Evolutionary conservation across 2,329 filamentous ascomycete species (phyloP).

Genomic region (Sarocladium oryzae): DNA sequence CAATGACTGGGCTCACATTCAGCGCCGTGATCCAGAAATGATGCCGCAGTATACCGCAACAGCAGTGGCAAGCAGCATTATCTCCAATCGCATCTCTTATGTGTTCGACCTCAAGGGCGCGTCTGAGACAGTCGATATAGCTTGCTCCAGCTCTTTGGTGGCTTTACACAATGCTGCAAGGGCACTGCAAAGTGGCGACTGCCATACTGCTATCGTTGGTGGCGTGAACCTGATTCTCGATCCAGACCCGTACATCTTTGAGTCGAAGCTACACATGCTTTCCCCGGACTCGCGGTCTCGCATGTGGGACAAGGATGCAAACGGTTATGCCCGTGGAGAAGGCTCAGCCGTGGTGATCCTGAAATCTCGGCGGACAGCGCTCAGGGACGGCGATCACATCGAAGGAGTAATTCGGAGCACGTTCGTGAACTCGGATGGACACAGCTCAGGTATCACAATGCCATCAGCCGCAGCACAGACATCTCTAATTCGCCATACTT

Average conservation of each 20-base stretch:
- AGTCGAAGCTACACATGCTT: constrained; percentile 1
- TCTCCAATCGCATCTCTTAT: constrained; percentile 13
- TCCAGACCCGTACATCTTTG: background rate
- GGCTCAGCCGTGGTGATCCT: constrained; percentile 52
- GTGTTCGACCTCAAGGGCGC: constrained; percentile 12
- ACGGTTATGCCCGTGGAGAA: constrained; percentile 60
- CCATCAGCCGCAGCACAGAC: constrained; percentile 47
- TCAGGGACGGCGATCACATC: constrained; percentile 51
- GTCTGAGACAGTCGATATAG: constrained; percentile 38
- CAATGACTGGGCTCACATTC: constrained; percentile 4
- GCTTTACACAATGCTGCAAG: constrained; percentile 34
- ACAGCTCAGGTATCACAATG: constrained; percentile 45
- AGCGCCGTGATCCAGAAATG: background rate
- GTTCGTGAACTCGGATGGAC: constrained; percentile 50
- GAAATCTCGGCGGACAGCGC: constrained; percentile 51
- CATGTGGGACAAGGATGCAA: constrained; percentile 51
- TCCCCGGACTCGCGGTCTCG: background rate
- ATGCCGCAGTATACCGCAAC: constrained; percentile 1
- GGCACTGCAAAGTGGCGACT: constrained; percentile 24
- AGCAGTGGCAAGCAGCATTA: constrained; percentile 2
- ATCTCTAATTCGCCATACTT: constrained; percentile 41
- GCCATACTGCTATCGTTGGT: constrained; percentile 25
- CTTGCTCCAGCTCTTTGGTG: constrained; percentile 37
- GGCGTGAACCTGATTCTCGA: constrained; percentile 20
- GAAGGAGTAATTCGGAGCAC: constrained; percentile 48